phyloP scores from a whole-genome alignment of 805 yeast genomes.

The Saccharomyces jurei region DNA sequence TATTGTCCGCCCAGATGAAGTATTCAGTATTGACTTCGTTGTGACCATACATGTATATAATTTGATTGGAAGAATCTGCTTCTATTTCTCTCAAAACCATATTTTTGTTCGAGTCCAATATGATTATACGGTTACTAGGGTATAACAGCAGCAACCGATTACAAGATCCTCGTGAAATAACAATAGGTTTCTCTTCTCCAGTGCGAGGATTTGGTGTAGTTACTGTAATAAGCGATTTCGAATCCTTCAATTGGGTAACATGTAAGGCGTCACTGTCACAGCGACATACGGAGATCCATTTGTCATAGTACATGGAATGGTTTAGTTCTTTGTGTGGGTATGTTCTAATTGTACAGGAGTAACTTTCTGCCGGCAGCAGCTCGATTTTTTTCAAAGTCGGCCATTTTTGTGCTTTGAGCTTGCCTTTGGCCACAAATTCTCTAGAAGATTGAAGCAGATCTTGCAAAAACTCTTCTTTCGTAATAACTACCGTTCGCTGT shows the following conservation, averaged over 20 bases:
- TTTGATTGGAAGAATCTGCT: slow-evolving; percentile 1
- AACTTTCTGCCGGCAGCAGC: background rate
- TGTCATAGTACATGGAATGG: background rate
- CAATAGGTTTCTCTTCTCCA: background rate
- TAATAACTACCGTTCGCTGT: slow-evolving; percentile 29
- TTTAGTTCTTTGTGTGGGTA: background rate
- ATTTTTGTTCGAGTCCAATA: background rate
- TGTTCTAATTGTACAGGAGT: background rate
- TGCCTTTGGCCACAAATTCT: slow-evolving; percentile 1
- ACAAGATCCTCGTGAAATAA: background rate
- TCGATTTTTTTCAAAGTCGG: background rate
- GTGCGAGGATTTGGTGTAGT: background rate
- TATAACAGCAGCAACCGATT: background rate
- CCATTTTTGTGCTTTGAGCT: slow-evolving; percentile 1
- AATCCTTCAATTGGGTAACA: background rate
- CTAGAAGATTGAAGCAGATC: background rate
- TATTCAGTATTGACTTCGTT: slow-evolving; percentile 9
- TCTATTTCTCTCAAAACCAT: background rate
- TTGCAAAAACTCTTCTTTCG: slow-evolving; percentile 2
- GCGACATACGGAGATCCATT: background rate
- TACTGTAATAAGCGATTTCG: background rate
- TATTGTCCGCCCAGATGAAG: slow-evolving; percentile 11
- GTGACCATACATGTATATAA: slow-evolving; percentile 11
- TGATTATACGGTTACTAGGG: background rate
- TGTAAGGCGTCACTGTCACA: background rate